These are phyloP conservation scores for Pisolithus orientalis DNA, from an alignment of 768 basidiomycete genomes.

Conservation along the genomic window DNA sequence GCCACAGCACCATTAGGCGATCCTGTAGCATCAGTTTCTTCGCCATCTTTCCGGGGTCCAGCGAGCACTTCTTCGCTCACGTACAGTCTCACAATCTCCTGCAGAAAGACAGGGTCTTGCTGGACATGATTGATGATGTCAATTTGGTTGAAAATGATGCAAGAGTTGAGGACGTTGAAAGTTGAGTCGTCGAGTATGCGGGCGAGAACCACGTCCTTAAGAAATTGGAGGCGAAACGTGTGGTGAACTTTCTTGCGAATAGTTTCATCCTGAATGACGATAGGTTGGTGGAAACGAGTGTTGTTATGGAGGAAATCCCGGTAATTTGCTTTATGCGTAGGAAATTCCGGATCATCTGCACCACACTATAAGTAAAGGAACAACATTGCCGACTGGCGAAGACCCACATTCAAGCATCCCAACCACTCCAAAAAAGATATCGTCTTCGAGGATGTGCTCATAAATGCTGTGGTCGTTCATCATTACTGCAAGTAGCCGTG, in stretches of 20 bases:
- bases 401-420: slow-evolving; percentile 94
- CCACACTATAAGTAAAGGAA: slow-evolving; percentile 11
- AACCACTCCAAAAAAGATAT: slow-evolving; percentile 86
- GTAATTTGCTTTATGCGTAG: slow-evolving; percentile 93
- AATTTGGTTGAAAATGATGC: slow-evolving; percentile 98
- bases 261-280: slow-evolving; percentile 66
- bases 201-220: slow-evolving; percentile 97
- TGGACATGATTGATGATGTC: slow-evolving; percentile 93
- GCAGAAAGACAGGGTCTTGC: slow-evolving; percentile 66
- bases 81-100: slow-evolving; percentile 71
- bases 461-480: slow-evolving; percentile 93
- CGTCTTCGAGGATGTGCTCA: slow-evolving; percentile 91
- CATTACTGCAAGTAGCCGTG: slow-evolving; percentile 52
- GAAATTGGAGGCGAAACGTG: slow-evolving; percentile 93
- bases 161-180: slow-evolving; percentile 93
- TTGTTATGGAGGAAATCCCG: slow-evolving; percentile 85
- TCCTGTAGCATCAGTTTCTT: slow-evolving; percentile 27
- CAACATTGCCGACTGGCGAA: background rate
- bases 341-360: slow-evolving; percentile 94
- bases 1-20: slow-evolving; percentile 37
- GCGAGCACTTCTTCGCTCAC: slow-evolving; percentile 63
- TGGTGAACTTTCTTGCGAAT: slow-evolving; percentile 92
- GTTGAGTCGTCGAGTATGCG: slow-evolving; percentile 93
- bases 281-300: slow-evolving; percentile 84
- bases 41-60: slow-evolving; percentile 30